Conservation (phyloP, 179 eudicot species). For the Heliamphora pulchella region DNA sequence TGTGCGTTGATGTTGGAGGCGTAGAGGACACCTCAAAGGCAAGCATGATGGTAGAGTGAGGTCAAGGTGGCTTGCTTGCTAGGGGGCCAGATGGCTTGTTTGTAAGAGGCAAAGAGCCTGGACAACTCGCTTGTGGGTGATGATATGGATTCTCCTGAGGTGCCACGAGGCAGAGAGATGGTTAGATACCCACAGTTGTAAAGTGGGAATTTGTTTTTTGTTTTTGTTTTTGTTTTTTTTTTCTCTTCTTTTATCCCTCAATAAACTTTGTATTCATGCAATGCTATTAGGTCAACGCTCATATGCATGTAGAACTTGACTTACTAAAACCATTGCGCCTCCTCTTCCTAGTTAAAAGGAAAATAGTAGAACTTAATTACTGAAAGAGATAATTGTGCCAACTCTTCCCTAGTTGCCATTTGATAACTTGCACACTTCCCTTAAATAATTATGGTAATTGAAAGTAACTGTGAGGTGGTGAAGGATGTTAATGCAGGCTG, state of each 20-base stretch:
- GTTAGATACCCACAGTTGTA: no score
- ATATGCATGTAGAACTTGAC: not conserved
- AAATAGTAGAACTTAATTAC: not conserved
- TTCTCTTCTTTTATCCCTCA: not conserved
- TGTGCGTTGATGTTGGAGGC: no score
- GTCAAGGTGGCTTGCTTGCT: no score
- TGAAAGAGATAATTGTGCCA: not conserved
- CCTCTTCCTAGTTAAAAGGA: not conserved
- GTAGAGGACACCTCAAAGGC: no score
- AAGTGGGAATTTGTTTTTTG: no score
- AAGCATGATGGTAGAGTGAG: no score
- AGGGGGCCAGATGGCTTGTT: no score
- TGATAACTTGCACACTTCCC: not conserved
- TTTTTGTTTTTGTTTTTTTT: not conserved
- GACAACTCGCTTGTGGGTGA: no score
- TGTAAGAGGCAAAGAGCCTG: no score
- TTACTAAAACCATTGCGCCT: not conserved
- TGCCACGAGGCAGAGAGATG: no score
- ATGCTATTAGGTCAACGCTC: not conserved
- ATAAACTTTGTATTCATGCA: not conserved
- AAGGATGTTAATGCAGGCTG: not conserved
- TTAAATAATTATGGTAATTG: not conserved
- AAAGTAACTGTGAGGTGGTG: not conserved
- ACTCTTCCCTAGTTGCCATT: not conserved
- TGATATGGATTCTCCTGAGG: no score